These are phyloP conservation scores for Hyphopichia burtonii DNA, from an alignment of 1,139 yeast species.

Conservation along the genomic window DNA sequence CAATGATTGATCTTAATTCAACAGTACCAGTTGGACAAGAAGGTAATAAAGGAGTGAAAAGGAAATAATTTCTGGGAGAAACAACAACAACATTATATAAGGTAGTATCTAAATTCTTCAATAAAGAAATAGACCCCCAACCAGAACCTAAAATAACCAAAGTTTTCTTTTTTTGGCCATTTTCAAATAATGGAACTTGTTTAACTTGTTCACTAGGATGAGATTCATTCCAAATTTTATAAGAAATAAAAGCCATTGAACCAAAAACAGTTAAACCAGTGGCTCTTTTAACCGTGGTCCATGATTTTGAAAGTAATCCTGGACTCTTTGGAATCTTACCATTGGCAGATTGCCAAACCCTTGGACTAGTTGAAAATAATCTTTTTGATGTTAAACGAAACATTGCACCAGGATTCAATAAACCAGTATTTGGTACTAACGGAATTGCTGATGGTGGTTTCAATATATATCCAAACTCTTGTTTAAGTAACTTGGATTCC, in stretches of 20 bases:
- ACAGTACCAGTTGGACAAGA: conserved; percentile 93
- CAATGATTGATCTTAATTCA: conserved; percentile 85
- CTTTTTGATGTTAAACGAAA: conserved; percentile 3
- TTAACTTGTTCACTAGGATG: conserved; percentile 56
- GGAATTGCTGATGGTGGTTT: not conserved
- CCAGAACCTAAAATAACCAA: conserved; percentile 90
- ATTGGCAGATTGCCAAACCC: not conserved
- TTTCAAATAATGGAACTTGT: conserved; percentile 57
- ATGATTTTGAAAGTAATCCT: conserved; percentile 20
- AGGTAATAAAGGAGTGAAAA: conserved; percentile 91
- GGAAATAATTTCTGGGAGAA: conserved; percentile 91
- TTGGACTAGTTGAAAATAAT: conserved; percentile 3
- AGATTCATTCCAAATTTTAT: conserved; percentile 59
- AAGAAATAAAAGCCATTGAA: conserved; percentile 49
- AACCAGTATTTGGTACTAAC: too few species aligned
- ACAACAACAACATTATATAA: conserved; percentile 85
- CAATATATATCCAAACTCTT: not conserved
- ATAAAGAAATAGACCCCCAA: conserved; percentile 85
- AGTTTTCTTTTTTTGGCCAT: conserved; percentile 81
- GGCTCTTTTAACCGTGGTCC: conserved; percentile 31
- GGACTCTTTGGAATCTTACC: conserved; percentile 3
- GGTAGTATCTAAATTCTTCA: conserved; percentile 83
- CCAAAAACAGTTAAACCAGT: conserved; percentile 30
- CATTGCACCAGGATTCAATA: not conserved
- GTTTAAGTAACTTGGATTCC: not conserved